Evolutionary conservation across 2,329 filamentous ascomycete genomes (phyloP), one percentile per base, ranked within the genome.

Genomic region (Leptographium flavum): DNA sequence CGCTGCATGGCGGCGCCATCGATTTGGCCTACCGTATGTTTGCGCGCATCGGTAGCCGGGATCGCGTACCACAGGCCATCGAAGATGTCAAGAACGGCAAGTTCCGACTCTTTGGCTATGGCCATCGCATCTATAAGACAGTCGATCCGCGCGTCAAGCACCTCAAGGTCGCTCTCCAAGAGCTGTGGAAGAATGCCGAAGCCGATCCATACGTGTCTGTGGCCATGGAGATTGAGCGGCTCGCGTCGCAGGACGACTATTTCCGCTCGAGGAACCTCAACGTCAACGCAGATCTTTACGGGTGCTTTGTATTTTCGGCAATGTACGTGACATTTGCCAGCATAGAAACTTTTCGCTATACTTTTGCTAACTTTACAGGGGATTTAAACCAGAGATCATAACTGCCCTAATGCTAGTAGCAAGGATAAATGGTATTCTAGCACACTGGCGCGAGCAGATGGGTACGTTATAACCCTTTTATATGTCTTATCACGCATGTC

Each of bases 1-100:
- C 72, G 0, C 69, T 74, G 0, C 74, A 78, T 56, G 74, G 72
- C 45, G 74, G 73, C n/a, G 74, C 74, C 3, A 73, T 70, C 0
- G 74, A 77, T 50, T 66, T 68, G 21, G 73, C 73, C 0, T 74
- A 75, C 53, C 66, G 69, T 40, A 70, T 69, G 62, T 59, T 75
- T 5, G 68, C 68, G 52, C 63, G 68, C 51, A 70, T 75, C 45
- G 70, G 70, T 15, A 63, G 58, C 1, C 64, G 66, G 3, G 67
- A 70, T 37, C 70, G 70, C 32, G 70, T 74, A 4, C 69, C 70
- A 0, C 60, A 57, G 0, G 67, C 71, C 45, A 71, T 75, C 57
- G 55, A 62, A 2, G 61, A 65, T 35, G 71, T 74, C 0, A 70
- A 74, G 57, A 59, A 54, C 50, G 61, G 67, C 4, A 69, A 75